Percentiles rank a stretch among this genome's conserved stretches.
Conservation (phyloP, 441 rosid species). For the Brassica hybrid region DNA sequence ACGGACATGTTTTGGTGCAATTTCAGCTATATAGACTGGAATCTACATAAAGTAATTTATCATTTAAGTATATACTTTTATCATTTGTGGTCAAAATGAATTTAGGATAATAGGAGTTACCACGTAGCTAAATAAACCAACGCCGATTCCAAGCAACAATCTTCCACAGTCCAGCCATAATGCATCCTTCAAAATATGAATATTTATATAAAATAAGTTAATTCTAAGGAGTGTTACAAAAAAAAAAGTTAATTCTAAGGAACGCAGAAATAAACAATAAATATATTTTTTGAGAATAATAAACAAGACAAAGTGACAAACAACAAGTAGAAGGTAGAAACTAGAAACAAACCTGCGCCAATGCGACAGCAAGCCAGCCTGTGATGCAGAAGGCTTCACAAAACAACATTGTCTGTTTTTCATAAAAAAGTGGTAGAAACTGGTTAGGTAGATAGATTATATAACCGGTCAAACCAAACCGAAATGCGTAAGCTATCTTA, state of each 20-base stretch:
- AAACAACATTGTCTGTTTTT: conserved; percentile 45
- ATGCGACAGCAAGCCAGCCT: conserved; percentile 43
- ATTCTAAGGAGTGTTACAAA: neutral
- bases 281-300: neutral
- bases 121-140: conserved; percentile 61
- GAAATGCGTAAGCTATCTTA: conserved; percentile 13
- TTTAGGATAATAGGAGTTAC: conserved; percentile 40
- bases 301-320: conserved; percentile 9
- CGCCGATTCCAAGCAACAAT: conserved; percentile 52
- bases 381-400: conserved; percentile 35
- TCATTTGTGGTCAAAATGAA: neutral
- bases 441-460: conserved; percentile 8
- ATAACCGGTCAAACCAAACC: conserved; percentile 23
- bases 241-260: neutral
- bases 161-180: conserved; percentile 63
- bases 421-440: neutral
- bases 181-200: conserved; percentile 43
- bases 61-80: neutral
- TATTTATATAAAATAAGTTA: neutral
- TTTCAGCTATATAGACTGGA: conserved; percentile 62
- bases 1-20: conserved; percentile 58
- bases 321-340: conserved; percentile 12
- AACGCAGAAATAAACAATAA: neutral
- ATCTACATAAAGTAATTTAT: conserved; percentile 37
- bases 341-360: conserved; percentile 36